phyloP scores from a whole-genome alignment of 768 basidiomycete species.

The Lyophyllum semitale region DNA sequence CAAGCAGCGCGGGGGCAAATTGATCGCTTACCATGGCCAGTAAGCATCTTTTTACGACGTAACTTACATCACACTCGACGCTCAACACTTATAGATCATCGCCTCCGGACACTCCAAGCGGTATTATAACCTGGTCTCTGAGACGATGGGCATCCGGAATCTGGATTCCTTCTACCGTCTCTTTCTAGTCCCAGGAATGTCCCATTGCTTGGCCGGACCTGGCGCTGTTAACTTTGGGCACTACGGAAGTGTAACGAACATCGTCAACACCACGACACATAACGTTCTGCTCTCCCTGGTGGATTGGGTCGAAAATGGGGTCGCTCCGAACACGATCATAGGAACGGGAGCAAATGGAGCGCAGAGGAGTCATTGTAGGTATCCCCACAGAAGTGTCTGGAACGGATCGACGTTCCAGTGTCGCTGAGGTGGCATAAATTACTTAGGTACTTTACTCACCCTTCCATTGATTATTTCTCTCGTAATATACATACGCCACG shows the following conservation, averaged over 20 bases:
- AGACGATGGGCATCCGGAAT: not conserved
- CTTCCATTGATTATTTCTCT: no score
- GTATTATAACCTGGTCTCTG: not conserved
- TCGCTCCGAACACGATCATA: not conserved
- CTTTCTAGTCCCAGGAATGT: conserved; percentile 8
- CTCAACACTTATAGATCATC: no score
- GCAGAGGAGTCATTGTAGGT: no score
- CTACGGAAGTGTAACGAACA: no score
- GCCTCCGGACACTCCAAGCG: conserved; percentile 1
- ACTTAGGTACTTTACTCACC: no score
- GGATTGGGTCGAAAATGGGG: conserved; percentile 5
- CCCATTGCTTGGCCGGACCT: not conserved
- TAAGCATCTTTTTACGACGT: not conserved
- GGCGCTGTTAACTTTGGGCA: conserved; percentile 6
- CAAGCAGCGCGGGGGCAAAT: conserved; percentile 9
- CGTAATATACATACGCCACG: no score
- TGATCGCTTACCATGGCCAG: conserved; percentile 11
- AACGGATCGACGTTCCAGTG: no score
- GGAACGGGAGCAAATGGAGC: no score
- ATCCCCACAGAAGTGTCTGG: no score
- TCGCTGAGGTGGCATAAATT: no score
- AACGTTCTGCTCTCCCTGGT: no score
- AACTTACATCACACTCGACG: not conserved
- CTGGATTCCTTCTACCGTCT: conserved; percentile 12
- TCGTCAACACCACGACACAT: no score